phyloP scores from a whole-genome alignment of 805 yeast genomes.

The Kuraishia capsulata region DNA sequence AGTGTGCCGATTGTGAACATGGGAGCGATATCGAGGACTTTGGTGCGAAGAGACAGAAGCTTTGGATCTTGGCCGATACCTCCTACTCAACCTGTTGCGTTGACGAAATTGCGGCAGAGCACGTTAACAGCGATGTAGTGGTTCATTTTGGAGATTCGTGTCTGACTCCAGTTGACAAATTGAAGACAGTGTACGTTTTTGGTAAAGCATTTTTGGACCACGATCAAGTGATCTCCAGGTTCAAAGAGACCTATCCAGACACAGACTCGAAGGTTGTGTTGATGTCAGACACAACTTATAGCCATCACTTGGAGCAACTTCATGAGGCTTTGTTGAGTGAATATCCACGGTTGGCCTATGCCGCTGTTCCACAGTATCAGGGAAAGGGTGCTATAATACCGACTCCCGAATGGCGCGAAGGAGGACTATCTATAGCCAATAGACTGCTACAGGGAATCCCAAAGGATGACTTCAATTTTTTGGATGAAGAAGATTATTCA shows the following conservation, averaged over 20 bases:
- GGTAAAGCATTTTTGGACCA: constrained; percentile 56
- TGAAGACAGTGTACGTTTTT: constrained; percentile 74
- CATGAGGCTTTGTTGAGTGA: constrained; percentile 21
- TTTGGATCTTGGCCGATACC: constrained; percentile 90
- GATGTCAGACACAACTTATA: constrained; percentile 71
- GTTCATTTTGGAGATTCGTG: constrained; percentile 96
- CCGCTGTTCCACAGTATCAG: constrained; percentile 20
- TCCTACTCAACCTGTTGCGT: constrained; percentile 94
- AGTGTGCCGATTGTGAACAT: constrained; percentile 3
- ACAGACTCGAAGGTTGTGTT: constrained; percentile 37
- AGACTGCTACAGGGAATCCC: constrained; percentile 21
- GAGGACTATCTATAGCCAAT: constrained; percentile 15
- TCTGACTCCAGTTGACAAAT: constrained; percentile 61
- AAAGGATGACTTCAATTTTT: constrained; percentile 8
- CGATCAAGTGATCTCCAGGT: constrained; percentile 24
- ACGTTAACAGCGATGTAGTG: constrained; percentile 75
- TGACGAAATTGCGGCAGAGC: constrained; percentile 95
- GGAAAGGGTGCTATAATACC: constrained; percentile 7
- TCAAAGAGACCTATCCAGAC: constrained; percentile 35
- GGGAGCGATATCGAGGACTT: constrained; percentile 3
- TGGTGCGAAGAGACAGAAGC: constrained; percentile 18
- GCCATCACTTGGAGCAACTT: constrained; percentile 32
- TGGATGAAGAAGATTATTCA: constrained; percentile 19
- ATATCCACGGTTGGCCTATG: constrained; percentile 26
- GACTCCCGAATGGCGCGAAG: not conserved